Conservation (phyloP, 345 rosid genomes). For the Bretschneidera sinensis region DNA sequence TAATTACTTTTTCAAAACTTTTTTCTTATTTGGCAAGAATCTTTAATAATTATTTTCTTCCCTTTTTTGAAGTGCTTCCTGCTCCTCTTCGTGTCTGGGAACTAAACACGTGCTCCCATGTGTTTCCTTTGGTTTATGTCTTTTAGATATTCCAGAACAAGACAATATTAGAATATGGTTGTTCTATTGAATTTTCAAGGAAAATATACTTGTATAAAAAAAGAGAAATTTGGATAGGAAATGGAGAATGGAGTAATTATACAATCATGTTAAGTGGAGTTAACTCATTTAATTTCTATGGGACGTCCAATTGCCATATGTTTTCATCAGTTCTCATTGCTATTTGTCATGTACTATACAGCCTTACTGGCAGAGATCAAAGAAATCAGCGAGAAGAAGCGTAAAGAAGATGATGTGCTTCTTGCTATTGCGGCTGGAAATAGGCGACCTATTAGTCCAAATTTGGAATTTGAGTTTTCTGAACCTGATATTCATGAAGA, state of each 20-base stretch:
- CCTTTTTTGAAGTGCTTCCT: no score
- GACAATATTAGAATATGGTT: no score
- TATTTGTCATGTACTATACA: conserved; percentile 30
- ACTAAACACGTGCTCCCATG: no score
- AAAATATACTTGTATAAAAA: no score
- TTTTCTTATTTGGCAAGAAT: no score
- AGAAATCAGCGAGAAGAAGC: conserved; percentile 80
- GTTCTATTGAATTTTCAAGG: no score
- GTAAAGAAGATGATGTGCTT: conserved; percentile 72
- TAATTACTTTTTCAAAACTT: no score
- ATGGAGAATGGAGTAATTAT: background rate
- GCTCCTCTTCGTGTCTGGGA: no score
- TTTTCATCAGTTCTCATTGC: conserved; percentile 21
- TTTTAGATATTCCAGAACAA: no score
- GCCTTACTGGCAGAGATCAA: conserved; percentile 87
- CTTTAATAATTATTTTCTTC: no score
- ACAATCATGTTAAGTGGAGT: background rate
- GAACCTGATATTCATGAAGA: conserved; percentile 89
- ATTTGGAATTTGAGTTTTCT: conserved; percentile 72
- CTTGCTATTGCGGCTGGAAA: conserved; percentile 87
- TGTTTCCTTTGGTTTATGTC: no score
- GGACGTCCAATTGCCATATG: conserved; percentile 2
- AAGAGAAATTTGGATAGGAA: background rate
- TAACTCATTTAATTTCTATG: background rate
- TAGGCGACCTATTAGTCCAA: conserved; percentile 51